Evolutionary conservation across 352 stramenopile species (phyloP).

Genomic region (Phytophthora niederhauseri): DNA sequence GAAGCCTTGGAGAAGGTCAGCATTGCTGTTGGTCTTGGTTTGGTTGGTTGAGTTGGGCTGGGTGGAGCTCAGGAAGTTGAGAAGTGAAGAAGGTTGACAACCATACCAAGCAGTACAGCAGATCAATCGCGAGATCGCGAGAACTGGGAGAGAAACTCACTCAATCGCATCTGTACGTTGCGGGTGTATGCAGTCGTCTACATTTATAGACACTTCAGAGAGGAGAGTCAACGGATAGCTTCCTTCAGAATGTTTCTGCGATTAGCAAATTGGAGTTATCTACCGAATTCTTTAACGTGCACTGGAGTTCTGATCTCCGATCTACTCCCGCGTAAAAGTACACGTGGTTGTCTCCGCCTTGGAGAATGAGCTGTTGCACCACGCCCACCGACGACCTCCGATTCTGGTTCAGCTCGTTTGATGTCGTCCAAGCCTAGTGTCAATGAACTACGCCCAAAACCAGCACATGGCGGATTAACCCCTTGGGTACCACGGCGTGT

Average conservation of each 20-base stretch:
- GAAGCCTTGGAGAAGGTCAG: conserved; percentile 16
- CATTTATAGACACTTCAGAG: not conserved
- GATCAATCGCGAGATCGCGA: not conserved
- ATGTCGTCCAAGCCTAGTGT: too few relatives aligned
- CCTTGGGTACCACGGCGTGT: too few relatives aligned
- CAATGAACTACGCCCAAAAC: too few relatives aligned
- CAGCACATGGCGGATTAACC: too few relatives aligned
- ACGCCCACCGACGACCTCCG: conserved; percentile 66
- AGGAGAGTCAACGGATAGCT: not conserved
- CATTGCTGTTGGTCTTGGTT: conserved; percentile 7
- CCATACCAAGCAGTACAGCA: not conserved
- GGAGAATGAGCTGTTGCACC: conserved; percentile 39
- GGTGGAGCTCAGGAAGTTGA: conserved; percentile 9
- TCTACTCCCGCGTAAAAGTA: conserved; percentile 40
- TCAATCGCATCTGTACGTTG: not conserved
- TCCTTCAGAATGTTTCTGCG: not conserved
- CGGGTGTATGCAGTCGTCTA: not conserved
- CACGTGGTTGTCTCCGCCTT: conserved; percentile 25
- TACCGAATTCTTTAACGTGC: not conserved
- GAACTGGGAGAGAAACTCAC: not conserved
- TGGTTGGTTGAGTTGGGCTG: conserved; percentile 1
- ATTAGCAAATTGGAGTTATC: not conserved
- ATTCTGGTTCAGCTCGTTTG: too few relatives aligned
- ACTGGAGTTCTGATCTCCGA: not conserved
- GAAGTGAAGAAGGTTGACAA: conserved; percentile 3